phyloP scores from a whole-genome alignment of 352 stramenopile species.

The Hyaloperonospora brassicae region DNA sequence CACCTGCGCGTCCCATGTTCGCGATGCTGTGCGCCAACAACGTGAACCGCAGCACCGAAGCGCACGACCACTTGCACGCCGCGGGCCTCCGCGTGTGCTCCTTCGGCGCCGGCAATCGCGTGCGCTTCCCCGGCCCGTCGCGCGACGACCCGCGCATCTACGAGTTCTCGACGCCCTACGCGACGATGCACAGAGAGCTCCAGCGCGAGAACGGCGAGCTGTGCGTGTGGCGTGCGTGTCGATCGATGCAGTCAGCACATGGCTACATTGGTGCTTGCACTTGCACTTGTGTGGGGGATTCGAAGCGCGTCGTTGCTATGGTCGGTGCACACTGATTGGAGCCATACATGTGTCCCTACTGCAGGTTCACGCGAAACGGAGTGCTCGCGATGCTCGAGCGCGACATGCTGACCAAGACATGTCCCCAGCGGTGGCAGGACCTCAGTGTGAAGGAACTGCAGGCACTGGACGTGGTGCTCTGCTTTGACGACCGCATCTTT shows the following conservation, averaged over 20 bases:
- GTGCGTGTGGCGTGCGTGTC: constrained; percentile 16
- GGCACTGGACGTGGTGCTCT: constrained; percentile 78
- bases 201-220: constrained; percentile 70
- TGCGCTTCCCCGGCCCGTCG: constrained; percentile 75
- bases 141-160: constrained; percentile 75
- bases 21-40: constrained; percentile 88
- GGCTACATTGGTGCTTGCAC: too few relatives aligned
- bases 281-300: too few relatives aligned
- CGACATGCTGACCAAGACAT: constrained; percentile 75
- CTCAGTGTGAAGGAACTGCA: constrained; percentile 62
- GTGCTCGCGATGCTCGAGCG: constrained; percentile 84
- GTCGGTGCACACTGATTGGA: too few relatives aligned
- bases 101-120: constrained; percentile 81
- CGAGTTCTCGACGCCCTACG: constrained; percentile 85
- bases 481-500: constrained; percentile 87
- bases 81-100: constrained; percentile 73
- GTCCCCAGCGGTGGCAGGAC: constrained; percentile 82
- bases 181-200: constrained; percentile 80
- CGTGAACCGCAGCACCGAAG: constrained; percentile 86
- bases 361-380: constrained; percentile 72
- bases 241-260: too few relatives aligned
- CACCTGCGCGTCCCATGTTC: constrained; percentile 31
- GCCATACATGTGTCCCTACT: background rate
- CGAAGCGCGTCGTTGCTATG: too few relatives aligned
- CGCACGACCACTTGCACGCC: constrained; percentile 75